These are phyloP conservation scores for Cladophialophora exuberans DNA, from an alignment of 2,329 filamentous ascomycete species.

Conservation along the genomic window DNA sequence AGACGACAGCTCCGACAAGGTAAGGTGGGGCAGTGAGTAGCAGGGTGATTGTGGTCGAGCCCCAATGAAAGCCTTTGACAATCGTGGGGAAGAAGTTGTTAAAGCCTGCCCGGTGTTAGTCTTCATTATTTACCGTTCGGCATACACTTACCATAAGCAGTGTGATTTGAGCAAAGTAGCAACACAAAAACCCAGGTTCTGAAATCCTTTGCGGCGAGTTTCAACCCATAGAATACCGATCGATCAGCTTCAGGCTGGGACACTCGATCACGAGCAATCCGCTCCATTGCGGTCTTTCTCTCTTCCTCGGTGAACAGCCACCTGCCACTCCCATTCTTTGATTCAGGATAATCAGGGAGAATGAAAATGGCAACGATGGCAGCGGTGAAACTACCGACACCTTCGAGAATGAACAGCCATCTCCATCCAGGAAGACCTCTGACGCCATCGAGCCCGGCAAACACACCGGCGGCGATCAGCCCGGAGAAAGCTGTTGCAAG, in stretches of 20 bases:
- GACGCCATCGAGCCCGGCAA: constrained; percentile 61
- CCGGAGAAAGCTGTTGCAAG: constrained; percentile 64
- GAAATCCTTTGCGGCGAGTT: constrained; percentile 52
- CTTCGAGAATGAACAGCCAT: constrained; percentile 64
- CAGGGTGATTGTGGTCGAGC: constrained; percentile 52
- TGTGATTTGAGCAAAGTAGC: constrained; percentile 37
- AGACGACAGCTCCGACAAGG: constrained; percentile 55
- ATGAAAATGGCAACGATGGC: constrained; percentile 46
- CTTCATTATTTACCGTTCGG: neutral
- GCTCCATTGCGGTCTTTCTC: constrained; percentile 46
- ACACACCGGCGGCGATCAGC: constrained; percentile 59
- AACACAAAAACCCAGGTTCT: constrained; percentile 43
- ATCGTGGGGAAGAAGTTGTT: constrained; percentile 61
- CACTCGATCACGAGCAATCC: constrained; percentile 37
- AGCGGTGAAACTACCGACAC: constrained; percentile 48
- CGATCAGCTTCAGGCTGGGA: neutral
- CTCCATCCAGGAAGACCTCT: constrained; percentile 61
- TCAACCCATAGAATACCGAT: constrained; percentile 53
- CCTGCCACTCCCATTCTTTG: constrained; percentile 31
- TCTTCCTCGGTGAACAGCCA: constrained; percentile 29
- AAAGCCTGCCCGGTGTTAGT: neutral
- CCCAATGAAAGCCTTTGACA: constrained; percentile 45
- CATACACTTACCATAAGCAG: constrained; percentile 2
- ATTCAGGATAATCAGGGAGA: constrained; percentile 49
- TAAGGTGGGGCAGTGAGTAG: constrained; percentile 58